These are phyloP conservation scores for Glycyrrhiza uralensis DNA, from an alignment of 306 rosid species.

Conservation along the genomic window DNA sequence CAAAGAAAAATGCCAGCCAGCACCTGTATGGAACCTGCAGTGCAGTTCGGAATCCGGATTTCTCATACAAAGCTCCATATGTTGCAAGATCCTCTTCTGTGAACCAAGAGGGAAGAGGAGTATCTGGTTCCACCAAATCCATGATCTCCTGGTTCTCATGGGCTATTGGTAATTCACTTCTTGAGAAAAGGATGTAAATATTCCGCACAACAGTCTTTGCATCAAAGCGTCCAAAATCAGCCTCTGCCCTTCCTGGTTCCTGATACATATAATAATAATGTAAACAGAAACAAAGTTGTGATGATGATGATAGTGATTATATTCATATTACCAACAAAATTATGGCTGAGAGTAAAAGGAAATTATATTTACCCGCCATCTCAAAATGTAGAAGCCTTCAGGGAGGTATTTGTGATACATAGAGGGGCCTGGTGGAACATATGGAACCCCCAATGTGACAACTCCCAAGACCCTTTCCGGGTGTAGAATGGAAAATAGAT, in stretches of 20 bases:
- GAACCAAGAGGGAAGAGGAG: constrained; percentile 81
- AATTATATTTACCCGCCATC: constrained; percentile 55
- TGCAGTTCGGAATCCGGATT: constrained; percentile 71
- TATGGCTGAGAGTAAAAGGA: background rate
- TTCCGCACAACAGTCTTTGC: constrained; percentile 63
- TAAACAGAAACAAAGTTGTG: constrained; percentile 5
- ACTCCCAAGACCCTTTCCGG: constrained; percentile 72
- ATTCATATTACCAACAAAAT: background rate
- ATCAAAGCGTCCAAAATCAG: constrained; percentile 76
- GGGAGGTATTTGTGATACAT: constrained; percentile 27
- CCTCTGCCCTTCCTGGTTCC: constrained; percentile 85
- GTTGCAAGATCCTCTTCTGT: constrained; percentile 64
- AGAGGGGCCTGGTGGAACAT: constrained; percentile 43
- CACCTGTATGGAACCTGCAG: constrained; percentile 81
- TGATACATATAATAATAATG: constrained; percentile 17
- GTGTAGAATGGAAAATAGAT: constrained; percentile 49
- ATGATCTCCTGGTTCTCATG: constrained; percentile 72
- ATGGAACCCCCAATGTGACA: constrained; percentile 65
- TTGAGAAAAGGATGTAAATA: constrained; percentile 75
- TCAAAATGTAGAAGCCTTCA: constrained; percentile 76
- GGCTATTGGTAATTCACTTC: constrained; percentile 72
- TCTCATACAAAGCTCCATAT: constrained; percentile 65
- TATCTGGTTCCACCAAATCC: constrained; percentile 73
- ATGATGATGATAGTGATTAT: no score
- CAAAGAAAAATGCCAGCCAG: background rate